Evolutionary conservation across 2,329 filamentous ascomycete species (phyloP), one percentile per base, ranked within the genome.

Genomic region (Monosporascus sp.): DNA sequence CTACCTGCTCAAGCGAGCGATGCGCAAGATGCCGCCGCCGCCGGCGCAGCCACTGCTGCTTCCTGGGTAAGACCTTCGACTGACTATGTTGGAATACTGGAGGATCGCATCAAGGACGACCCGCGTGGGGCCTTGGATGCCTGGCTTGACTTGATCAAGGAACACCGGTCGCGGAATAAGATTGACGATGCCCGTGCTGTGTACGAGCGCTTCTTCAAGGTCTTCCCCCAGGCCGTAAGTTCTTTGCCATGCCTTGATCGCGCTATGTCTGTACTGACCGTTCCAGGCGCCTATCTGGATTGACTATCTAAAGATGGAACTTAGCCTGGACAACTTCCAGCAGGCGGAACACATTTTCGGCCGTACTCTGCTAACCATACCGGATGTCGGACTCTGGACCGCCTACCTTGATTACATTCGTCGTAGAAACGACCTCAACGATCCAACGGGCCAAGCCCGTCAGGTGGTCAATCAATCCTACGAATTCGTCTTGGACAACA

Each of bases 341-440:
- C 84, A 84, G 47, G 86, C 95, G 17, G 93, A 97, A 70, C 79
- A 85, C 50, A 86, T 99, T 22, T 96, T 99, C 69, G 85, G 84
- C 58, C 83, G 85, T 61, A 91, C 88, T 35, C 81, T 99, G 40
- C 79, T 91, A 61, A 82, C 82, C 8, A 86, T 94, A 20, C 87
- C 89, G 11, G 89, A 93, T 67, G 87, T 97, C 40, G 83, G 88
- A 57, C 81, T 99, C 20, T 99, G 92, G 91, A 91, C 88, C 7
- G 82, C 91, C 35, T 99, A 99, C 69, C 84, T 99, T 57, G 91
- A 97, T 71, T 97, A 97, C 69, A 89, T 97, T 58, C 90, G 94
- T 51, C 88, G 94, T 48, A 84, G 90, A 59, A 94, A 97, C 70
- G 93, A 96, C 60, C 76, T 97, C 55, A 91, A 88, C 64, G 94